Base-by-base conservation (phyloP, 1,284 basidiomycete genomes). In the Rugosomyces carneus region DNA sequence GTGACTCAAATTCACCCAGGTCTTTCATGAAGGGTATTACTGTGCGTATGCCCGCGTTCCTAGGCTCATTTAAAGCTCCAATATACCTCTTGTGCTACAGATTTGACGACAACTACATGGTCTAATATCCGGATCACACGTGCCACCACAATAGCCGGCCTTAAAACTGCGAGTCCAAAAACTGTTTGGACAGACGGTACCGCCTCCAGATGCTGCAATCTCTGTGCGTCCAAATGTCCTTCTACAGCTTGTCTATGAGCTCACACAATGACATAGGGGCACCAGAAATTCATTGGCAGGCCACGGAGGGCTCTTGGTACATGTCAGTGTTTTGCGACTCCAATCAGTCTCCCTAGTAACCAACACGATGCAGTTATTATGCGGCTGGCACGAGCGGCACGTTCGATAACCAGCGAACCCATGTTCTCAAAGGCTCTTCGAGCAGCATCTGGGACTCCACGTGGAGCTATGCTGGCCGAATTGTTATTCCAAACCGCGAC, bases 21-120 rank as follows among this genome's bases (percentile, higher is more conserved):
- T 60, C 7, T 66, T 59, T 47, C 57, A 61, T 41, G 58, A 65
- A 46, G 65, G 66, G 5, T 67, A 61, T 40, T 68, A 65, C 47
- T 66, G 60, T 63, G 19, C 21, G 21, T 23, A 23, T 18, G 55
- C 49, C 21, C 10, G 3, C 7, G n/a, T 9, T 18, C 15, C 15
- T 19, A 27, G 18, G 11, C 18, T 37, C 26, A 2, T 18, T 32
- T 10, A 7, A 31, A 9, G 21, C 31, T n/a, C 24, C 48, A 6
- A 13, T 24, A 31, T 18, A 21, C 29, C 29, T 18, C 7, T 29
- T 45, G 38, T 24, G 36, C 9, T 34, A 18, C 19, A 61, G 60
- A 68, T 40, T 48, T 69, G 26, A 64, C 61, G n/a, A 58, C 66
- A 0, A 69, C 68, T 2, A 68, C 68, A 2, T 70, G 68, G 68